Base-by-base conservation (phyloP, 257 asterid genomes). In the Vinca minor region DNA sequence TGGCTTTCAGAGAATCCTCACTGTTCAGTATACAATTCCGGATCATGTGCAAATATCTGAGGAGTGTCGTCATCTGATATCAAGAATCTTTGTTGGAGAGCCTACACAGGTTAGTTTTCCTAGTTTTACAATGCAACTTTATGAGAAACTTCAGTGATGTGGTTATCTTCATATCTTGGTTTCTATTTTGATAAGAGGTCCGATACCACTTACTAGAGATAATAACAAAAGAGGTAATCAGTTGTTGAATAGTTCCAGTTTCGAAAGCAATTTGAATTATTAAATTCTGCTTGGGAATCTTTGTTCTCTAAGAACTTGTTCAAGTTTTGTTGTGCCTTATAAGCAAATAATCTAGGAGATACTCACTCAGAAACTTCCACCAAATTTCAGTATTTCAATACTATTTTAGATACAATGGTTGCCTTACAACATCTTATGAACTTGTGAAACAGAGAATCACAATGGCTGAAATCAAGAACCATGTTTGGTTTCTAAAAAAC, bases 401-500 rank as follows among this genome's bases (percentile, higher is more conserved):
- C 8, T 66, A 39, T 35, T 65, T 3, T 1, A n/a, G 28, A 17
- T 29, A 10, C 14, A 53, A 44, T 23, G 31, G 46, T 25, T 34
- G 41, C 46, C 74, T 65, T 32, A 44, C 31, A 45, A 32, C 39
- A 18, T 53, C 53, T 44, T 38, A n/a, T 44, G 21, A 64, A 52
- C 64, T 17, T 62, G 60, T 74, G 76, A 61, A 58, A 69, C 93
- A 89, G 97, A 92, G 97, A 63, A 92, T 92, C 76, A 78, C 85
- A 2, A 92, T 92, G 35, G 83, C 85, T 1, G 96, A 87, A 67
- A 87, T 92, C 71, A 80, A 73, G 68, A 83, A 81, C 69, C 91
- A 92, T 34, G 69, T 52, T 34, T 92, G 98, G 98, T 92, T 92
- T 72, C 78, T 85, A 36, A 88, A 69, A 80, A 86, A 92, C 80